Percentiles rank a stretch among this genome's conserved stretches.
Conservation (phyloP, 2,329 filamentous ascomycete genomes). For the Chlorencoelia australis region DNA sequence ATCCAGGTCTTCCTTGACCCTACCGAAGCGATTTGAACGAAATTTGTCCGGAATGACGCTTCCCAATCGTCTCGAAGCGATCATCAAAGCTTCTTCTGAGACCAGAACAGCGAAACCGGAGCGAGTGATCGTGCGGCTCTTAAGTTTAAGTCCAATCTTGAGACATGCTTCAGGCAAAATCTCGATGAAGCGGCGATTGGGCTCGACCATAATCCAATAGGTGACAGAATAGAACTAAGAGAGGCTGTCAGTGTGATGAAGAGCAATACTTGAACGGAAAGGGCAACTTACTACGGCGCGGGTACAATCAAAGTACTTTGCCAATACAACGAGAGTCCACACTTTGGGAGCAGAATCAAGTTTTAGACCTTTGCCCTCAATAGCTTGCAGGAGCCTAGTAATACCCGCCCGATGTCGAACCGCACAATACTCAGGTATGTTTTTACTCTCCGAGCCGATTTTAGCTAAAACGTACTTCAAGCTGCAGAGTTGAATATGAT, state of each 20-base stretch:
- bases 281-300: slow-evolving; percentile 31
- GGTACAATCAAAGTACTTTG: slow-evolving; percentile 46
- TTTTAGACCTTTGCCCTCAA: slow-evolving; percentile 42
- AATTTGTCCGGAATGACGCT: neutral
- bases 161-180: slow-evolving; percentile 52
- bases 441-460: no score
- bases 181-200: slow-evolving; percentile 51
- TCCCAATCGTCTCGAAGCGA: slow-evolving; percentile 7
- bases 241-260: slow-evolving; percentile 7
- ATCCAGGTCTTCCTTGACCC: slow-evolving; percentile 37
- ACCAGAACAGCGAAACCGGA: slow-evolving; percentile 50
- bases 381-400: slow-evolving; percentile 48
- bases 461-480: neutral
- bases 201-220: slow-evolving; percentile 46
- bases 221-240: slow-evolving; percentile 35
- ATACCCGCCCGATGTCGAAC: slow-evolving; percentile 54
- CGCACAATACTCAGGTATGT: slow-evolving; percentile 52
- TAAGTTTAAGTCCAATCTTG: slow-evolving; percentile 41
- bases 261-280: neutral
- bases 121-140: slow-evolving; percentile 34
- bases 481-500: no score
- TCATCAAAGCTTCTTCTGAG: slow-evolving; percentile 45
- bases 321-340: slow-evolving; percentile 56
- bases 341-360: slow-evolving; percentile 57
- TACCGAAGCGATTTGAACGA: slow-evolving; percentile 32